Conservation (phyloP, 2,329 filamentous ascomycete genomes). For the Nigrospora sphaerica region DNA sequence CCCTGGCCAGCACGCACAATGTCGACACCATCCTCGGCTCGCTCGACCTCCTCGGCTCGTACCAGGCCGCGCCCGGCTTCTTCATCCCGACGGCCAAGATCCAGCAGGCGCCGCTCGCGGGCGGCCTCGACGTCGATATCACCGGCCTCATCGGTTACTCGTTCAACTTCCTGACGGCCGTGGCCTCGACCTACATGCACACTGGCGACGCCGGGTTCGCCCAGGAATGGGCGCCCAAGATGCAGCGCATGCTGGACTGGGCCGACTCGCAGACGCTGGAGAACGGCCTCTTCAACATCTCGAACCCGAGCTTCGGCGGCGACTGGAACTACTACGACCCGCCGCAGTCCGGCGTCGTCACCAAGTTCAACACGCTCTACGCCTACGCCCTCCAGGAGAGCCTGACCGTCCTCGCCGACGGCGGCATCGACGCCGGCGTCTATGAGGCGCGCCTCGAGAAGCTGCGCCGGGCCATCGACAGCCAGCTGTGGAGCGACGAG, state of each 20-base stretch:
- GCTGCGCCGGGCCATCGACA: constrained; percentile 17
- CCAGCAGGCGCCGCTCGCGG: constrained; percentile 15
- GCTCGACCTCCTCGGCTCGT: constrained; percentile 20
- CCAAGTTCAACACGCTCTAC: constrained; percentile 25
- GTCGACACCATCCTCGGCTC: constrained; percentile 16
- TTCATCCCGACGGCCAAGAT: constrained; percentile 24
- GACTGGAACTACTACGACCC: constrained; percentile 29
- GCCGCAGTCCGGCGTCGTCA: constrained; percentile 16
- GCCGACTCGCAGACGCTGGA: constrained; percentile 18
- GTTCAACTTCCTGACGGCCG: constrained; percentile 20
- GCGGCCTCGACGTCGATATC: constrained; percentile 12
- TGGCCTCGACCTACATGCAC: constrained; percentile 18
- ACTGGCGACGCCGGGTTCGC: constrained; percentile 20
- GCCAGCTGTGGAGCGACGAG: constrained; percentile 15
- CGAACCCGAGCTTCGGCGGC: constrained; percentile 17
- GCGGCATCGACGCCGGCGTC: constrained; percentile 9
- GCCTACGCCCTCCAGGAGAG: constrained; percentile 21
- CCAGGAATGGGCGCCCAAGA: constrained; percentile 16
- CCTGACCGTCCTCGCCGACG: constrained; percentile 11
- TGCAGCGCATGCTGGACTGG: constrained; percentile 25
- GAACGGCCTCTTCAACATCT: constrained; percentile 18
- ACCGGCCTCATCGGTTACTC: constrained; percentile 27
- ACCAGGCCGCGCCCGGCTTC: constrained; percentile 20
- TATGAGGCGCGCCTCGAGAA: constrained; percentile 16
- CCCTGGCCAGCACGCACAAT: constrained; percentile 20